Percentiles rank a stretch among this genome's conserved stretches.
Conservation (phyloP, 257 asterid genomes). For the Lantana camara region DNA sequence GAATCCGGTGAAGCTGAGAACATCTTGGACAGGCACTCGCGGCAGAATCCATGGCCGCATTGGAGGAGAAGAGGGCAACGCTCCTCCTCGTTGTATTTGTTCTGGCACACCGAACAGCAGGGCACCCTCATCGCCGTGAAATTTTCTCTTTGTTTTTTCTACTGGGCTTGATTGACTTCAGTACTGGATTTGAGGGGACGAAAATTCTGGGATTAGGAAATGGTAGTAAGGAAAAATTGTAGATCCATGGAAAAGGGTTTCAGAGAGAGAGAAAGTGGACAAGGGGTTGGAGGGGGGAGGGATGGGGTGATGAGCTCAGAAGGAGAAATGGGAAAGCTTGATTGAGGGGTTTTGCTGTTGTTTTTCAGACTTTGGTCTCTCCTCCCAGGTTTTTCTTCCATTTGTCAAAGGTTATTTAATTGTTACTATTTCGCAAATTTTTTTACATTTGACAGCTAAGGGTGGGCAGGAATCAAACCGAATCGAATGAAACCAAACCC, state of each 20-base stretch:
- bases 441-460: no score
- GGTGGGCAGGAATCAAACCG: no score
- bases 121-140: constrained; percentile 63
- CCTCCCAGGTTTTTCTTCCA: neutral
- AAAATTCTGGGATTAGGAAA: constrained; percentile 15
- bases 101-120: constrained; percentile 88
- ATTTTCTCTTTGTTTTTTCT: neutral
- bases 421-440: no score
- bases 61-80: constrained; percentile 94
- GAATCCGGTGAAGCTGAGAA: constrained; percentile 73
- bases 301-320: constrained; percentile 35
- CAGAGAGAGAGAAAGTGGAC: constrained; percentile 41
- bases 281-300: constrained; percentile 8
- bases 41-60: constrained; percentile 99
- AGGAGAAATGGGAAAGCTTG: constrained; percentile 35
- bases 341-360: constrained; percentile 38
- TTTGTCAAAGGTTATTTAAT: no score
- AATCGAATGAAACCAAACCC: no score
- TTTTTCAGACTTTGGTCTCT: constrained; percentile 17
- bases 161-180: constrained; percentile 19
- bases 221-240: constrained; percentile 25
- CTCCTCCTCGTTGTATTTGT: constrained; percentile 88
- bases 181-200: neutral
- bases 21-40: constrained; percentile 85
- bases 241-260: constrained; percentile 39